phyloP scores from a whole-genome alignment of 2,329 filamentous ascomycete species.

The Penicillium corylophilum region DNA sequence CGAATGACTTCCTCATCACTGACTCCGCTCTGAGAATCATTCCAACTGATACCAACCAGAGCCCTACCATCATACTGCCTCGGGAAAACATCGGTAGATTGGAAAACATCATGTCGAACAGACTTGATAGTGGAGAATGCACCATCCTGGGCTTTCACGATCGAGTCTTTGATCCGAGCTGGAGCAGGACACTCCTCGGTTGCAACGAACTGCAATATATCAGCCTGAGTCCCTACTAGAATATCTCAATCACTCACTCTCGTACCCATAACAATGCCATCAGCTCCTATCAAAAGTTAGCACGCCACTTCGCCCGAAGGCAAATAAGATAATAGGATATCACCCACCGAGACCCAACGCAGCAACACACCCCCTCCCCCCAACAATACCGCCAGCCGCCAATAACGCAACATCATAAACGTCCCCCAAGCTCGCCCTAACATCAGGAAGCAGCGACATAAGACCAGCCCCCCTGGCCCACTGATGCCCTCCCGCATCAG shows the following conservation, averaged over 20 bases:
- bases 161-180: slow-evolving; percentile 41
- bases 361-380: slow-evolving; percentile 57
- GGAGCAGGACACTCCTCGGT: slow-evolving; percentile 47
- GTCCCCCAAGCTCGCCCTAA: slow-evolving; percentile 46
- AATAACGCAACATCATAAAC: slow-evolving; percentile 41
- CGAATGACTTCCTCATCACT: slow-evolving; percentile 19
- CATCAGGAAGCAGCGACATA: slow-evolving; percentile 59
- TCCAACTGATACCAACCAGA: slow-evolving; percentile 16
- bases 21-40: slow-evolving; percentile 10
- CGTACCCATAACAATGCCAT: slow-evolving; percentile 23
- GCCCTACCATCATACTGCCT: slow-evolving; percentile 21
- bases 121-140: slow-evolving; percentile 50
- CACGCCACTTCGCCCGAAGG: too few relatives aligned
- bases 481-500: slow-evolving; percentile 65
- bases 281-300: slow-evolving; percentile 22
- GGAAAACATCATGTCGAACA: slow-evolving; percentile 18
- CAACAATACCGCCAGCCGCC: slow-evolving; percentile 61
- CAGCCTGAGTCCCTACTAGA: slow-evolving; percentile 34
- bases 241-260: slow-evolving; percentile 4
- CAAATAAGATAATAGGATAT: too few relatives aligned
- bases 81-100: slow-evolving; percentile 22
- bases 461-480: slow-evolving; percentile 55
- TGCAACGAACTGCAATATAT: slow-evolving; percentile 43
- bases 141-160: slow-evolving; percentile 47
- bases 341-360: slow-evolving; percentile 54